A percentile compares a stretch with the other conserved stretches of the same genome.
Evolutionary conservation across 2,329 filamentous ascomycete genomes (phyloP).

Genomic region (Mycosphaerelloides madeirae): DNA sequence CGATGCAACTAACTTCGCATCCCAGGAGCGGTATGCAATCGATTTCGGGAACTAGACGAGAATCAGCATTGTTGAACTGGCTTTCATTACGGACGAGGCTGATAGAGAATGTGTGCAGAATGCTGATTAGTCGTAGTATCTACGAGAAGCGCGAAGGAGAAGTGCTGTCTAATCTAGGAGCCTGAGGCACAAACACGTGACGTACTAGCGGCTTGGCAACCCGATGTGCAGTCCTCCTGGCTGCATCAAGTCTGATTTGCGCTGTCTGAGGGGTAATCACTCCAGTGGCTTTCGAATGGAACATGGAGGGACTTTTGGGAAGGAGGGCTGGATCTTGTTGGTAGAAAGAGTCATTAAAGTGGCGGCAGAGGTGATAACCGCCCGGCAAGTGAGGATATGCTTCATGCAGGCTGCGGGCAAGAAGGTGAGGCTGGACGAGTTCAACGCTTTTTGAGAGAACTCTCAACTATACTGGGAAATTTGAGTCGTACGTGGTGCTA

Average conservation of each 20-base stretch:
- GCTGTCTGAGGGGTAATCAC: slow-evolving; percentile 29
- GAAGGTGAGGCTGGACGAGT: slow-evolving; percentile 36
- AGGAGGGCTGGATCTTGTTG: slow-evolving; percentile 23
- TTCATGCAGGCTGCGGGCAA: slow-evolving; percentile 32
- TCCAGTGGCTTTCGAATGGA: slow-evolving; percentile 26
- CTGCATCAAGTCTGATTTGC: too few relatives aligned
- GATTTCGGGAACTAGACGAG: slow-evolving; percentile 32
- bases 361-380: slow-evolving; percentile 27
- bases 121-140: too few relatives aligned
- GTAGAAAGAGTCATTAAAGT: slow-evolving; percentile 37
- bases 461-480: too few relatives aligned
- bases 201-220: too few relatives aligned
- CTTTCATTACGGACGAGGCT: slow-evolving; percentile 35
- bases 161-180: too few relatives aligned
- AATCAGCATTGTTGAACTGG: slow-evolving; percentile 34
- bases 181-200: too few relatives aligned
- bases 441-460: slow-evolving; percentile 32
- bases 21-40: slow-evolving; percentile 36
- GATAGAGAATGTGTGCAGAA: too few relatives aligned
- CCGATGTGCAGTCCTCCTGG: too few relatives aligned
- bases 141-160: too few relatives aligned
- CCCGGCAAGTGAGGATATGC: slow-evolving; percentile 28
- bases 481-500: too few relatives aligned
- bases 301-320: slow-evolving; percentile 30
- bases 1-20: slow-evolving; percentile 24